phyloP scores from a whole-genome alignment of 1,284 basidiomycete genomes.

The Ganoderma lingzhi region DNA sequence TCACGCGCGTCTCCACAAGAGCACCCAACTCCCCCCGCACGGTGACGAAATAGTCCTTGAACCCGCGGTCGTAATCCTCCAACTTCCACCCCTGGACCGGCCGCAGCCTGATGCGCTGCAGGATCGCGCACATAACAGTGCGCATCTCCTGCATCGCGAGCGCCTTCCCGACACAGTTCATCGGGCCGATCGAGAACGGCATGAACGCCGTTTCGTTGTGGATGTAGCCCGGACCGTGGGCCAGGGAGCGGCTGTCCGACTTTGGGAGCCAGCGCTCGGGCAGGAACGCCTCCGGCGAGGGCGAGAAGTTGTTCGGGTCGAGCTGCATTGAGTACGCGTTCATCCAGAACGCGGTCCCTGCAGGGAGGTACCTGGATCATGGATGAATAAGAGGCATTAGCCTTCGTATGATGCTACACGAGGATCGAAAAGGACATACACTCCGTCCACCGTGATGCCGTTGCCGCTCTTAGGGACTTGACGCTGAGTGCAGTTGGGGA shows the following conservation, averaged over 20 bases:
- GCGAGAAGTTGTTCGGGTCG: conserved; percentile 43
- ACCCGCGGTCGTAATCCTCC: conserved; percentile 32
- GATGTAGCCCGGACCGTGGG: conserved; percentile 7
- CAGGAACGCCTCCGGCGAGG: conserved; percentile 38
- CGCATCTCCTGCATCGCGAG: conserved; percentile 40
- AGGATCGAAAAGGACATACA: conserved; percentile 33
- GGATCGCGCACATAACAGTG: conserved; percentile 35
- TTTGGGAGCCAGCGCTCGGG: conserved; percentile 42
- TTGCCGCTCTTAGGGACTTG: conserved; percentile 39
- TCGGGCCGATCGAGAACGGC: conserved; percentile 41
- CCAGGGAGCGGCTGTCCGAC: neutral
- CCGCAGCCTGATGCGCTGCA: conserved; percentile 39
- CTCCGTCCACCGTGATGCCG: conserved; percentile 33
- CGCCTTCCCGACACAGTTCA: conserved; percentile 31
- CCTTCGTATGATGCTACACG: neutral
- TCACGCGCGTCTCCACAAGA: conserved; percentile 8
- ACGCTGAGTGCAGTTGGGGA: conserved; percentile 61
- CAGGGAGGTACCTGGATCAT: conserved; percentile 35
- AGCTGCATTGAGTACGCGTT: conserved; percentile 41
- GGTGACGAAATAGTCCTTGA: conserved; percentile 35
- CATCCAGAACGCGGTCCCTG: conserved; percentile 39
- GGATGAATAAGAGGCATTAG: neutral
- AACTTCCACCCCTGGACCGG: conserved; percentile 34
- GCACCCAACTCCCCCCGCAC: conserved; percentile 33
- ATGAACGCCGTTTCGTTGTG: conserved; percentile 39